Base-by-base conservation (phyloP, 768 basidiomycete species). In the Polyporus arcularius region DNA sequence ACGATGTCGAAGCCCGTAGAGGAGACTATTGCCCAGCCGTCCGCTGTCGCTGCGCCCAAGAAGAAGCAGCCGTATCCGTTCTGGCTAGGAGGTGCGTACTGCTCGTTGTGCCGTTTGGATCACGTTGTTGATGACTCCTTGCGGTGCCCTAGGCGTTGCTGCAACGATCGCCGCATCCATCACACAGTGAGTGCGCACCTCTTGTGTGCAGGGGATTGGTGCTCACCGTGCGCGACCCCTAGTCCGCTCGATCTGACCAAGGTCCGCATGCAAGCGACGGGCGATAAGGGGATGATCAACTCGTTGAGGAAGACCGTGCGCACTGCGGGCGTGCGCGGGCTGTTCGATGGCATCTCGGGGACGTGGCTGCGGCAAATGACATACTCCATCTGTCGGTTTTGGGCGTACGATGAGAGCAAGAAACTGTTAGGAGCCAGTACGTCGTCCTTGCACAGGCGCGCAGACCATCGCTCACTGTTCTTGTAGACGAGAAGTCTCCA, bases 321-420 rank as follows among this genome's bases (percentile, higher is more conserved):
- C 70, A 91, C 88, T 6, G 90, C 89, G 50, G 93, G 93, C 81
- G 75, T 78, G 51, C 80, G 85, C 41, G 94, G 94, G 2, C 79
- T 95, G 50, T 93, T 85, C 68, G 94, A 94, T 70, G 94, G 94
- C 16, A 92, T 94, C 60, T 79, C 88, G 2, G 94, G 93, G 32
- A 96, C 94, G 30, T 89, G 92, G 85, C 75, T 96, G 74, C 84
- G 94, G 31, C 94, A 96, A 75, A 93, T 95, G 92, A 90, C 87
- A 38, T 96, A 96, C 76, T 93, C 90, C 45, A 79, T 94, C 72
- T 93, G 91, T 72, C 82, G 93, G n/a, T 96, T 94, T 78, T 94
- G 92, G 85, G 92, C 90, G 15, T 94, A 95, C 72, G 93, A 95
- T 63, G 89, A 92, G 77, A 91, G 88, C 72, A 96, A 94, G 80